A percentile compares a stretch with the other conserved stretches of the same genome.
Evolutionary conservation across 495 filamentous ascomycete genomes (phyloP).

Genomic region (Clavariopsis aquatica): DNA sequence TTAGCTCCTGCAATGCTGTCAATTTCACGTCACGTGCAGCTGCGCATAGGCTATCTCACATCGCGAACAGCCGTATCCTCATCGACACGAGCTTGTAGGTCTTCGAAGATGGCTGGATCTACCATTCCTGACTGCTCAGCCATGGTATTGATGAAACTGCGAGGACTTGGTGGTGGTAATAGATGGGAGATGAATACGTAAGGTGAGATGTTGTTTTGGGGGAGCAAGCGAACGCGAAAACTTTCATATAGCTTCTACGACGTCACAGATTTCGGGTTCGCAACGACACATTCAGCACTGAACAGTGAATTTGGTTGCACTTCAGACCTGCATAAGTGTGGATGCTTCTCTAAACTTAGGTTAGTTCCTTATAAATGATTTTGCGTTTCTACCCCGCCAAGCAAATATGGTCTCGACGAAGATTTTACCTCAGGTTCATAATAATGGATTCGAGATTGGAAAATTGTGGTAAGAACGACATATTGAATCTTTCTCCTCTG

Average conservation of each 20-base stretch:
- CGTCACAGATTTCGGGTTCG: neutral
- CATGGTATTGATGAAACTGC: constrained; percentile 20
- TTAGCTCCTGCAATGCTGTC: constrained; percentile 59
- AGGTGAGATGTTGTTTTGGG: neutral
- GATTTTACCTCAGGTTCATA: too few species aligned
- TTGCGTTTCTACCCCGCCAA: too few species aligned
- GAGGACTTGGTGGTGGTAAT: neutral
- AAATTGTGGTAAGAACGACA: too few species aligned
- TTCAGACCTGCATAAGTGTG: too few species aligned
- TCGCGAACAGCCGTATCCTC: constrained; percentile 80
- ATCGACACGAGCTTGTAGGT: constrained; percentile 86
- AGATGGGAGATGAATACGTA: neutral
- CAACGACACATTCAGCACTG: too few species aligned
- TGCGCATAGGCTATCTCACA: constrained; percentile 55
- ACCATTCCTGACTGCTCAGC: constrained; percentile 53
- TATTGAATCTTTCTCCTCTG: too few species aligned
- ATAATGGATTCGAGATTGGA: too few species aligned
- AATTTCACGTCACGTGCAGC: constrained; percentile 22
- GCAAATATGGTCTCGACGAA: too few species aligned
- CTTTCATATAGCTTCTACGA: neutral
- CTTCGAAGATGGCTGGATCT: constrained; percentile 80
- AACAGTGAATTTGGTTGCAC: too few species aligned
- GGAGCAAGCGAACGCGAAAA: neutral
- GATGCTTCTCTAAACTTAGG: too few species aligned
- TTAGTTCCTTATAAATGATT: too few species aligned